Evolutionary conservation across 2,329 filamentous ascomycete genomes (phyloP).

Genomic region (Alternaria angustiovoidea): DNA sequence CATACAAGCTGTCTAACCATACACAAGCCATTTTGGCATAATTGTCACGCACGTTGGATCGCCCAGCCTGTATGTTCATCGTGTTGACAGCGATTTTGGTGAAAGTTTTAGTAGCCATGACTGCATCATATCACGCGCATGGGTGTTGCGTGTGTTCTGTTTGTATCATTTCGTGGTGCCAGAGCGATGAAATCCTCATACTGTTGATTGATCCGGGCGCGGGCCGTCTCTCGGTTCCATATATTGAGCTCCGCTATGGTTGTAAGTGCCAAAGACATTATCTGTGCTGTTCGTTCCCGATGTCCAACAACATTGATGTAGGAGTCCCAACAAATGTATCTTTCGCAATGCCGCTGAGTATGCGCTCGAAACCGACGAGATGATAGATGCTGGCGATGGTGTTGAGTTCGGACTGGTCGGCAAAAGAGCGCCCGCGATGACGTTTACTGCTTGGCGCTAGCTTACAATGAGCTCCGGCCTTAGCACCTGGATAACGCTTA

Average conservation of each 20-base stretch:
- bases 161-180: background rate
- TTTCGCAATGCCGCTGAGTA: background rate
- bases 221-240: background rate
- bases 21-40: no score
- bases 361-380: background rate
- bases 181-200: background rate
- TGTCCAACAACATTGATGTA: background rate
- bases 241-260: background rate
- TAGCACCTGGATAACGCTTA: slow-evolving; percentile 16
- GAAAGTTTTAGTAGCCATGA: no score
- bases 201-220: background rate
- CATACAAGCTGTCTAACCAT: no score
- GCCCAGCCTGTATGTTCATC: no score
- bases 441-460: slow-evolving; percentile 39
- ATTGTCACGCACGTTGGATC: no score
- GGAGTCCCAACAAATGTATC: background rate
- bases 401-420: slow-evolving; percentile 14
- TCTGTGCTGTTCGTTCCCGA: background rate
- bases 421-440: slow-evolving; percentile 25
- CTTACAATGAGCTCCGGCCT: slow-evolving; percentile 23
- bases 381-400: background rate
- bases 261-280: background rate
- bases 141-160: background rate
- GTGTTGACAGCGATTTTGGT: no score
- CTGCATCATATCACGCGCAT: background rate